Base-by-base conservation (phyloP, 2,329 filamentous ascomycete genomes). In the Fusarium papillatum region DNA sequence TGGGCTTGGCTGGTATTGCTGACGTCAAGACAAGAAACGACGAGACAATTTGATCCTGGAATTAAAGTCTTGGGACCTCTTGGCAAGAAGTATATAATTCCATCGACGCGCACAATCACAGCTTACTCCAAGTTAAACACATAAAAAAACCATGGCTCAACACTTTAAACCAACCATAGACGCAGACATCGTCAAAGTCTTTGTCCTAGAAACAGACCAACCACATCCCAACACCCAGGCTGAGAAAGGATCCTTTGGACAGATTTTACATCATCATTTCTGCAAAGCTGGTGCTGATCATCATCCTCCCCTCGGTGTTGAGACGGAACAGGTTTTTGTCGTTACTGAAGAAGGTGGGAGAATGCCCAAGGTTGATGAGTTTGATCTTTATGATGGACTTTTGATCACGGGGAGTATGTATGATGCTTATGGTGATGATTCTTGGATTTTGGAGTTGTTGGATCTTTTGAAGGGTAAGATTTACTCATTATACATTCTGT, bases 401-500 rank as follows among this genome's bases (percentile, higher is more conserved):
- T 83, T 97, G 41, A 88, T 96, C 64, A 94, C 93, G 2, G 95
- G 95, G 4, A 87, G 86, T 90, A 91, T 89, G 83, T 88, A 91
- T 81, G 93, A 94, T 80, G 91, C 94, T 0, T 95, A 93, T 78
- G 93, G 93, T 50, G 86, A 93, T 69, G 86, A 91, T 43, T 90
- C 91, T 0, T 97, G 95, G 95, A 95, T 96, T 64, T 79, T 93
- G 55, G 92, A 92, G 68, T 86, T 96, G 2, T 89, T 95, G 10
- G 89, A 91, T 0, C 82, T 91, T 14, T 82, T 91, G 11, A 83
- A 83, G 80, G 80, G 87, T 88, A 74, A 26, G 81, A 55, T 38
- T 16, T 7, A 13, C 16, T 11, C 46, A 36, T 14, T 36, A 16
- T 36, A 3, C 2, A 36, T 1, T 36, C 16, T 36, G 34, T 14